These are phyloP conservation scores for Juncus effusus DNA, from an alignment of 176 grass and related monocot species.

Conservation along the genomic window DNA sequence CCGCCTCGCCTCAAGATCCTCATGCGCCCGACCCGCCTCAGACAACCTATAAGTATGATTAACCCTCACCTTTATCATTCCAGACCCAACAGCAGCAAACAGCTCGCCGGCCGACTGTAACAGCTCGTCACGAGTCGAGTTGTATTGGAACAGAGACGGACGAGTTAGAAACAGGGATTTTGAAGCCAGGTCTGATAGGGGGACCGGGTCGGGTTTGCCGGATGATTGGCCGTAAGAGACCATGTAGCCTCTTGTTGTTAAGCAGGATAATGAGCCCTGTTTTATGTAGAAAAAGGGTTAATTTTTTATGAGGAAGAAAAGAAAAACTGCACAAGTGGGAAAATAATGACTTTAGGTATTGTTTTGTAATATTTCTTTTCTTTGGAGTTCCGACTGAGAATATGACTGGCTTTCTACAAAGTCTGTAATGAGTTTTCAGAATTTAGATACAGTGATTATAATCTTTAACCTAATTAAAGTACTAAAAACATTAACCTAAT, in stretches of 20 bases:
- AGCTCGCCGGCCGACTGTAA: slow-evolving; percentile 42
- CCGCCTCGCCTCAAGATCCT: slow-evolving; percentile 47
- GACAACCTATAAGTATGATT: slow-evolving; percentile 51
- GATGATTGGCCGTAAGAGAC: slow-evolving; percentile 60
- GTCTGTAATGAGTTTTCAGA: too few relatives aligned
- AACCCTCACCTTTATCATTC: slow-evolving; percentile 26
- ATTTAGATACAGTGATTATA: too few relatives aligned
- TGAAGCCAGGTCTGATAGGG: slow-evolving; percentile 35
- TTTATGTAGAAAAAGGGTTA: neutral
- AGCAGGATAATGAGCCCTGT: slow-evolving; percentile 45
- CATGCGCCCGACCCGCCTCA: slow-evolving; percentile 43
- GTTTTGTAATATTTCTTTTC: neutral
- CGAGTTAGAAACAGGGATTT: slow-evolving; percentile 55
- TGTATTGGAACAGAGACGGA: slow-evolving; percentile 54
- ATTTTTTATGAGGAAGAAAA: neutral
- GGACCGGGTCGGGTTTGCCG: slow-evolving; percentile 42
- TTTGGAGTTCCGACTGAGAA: neutral
- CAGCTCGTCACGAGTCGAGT: slow-evolving; percentile 38
- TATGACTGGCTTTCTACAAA: neutral
- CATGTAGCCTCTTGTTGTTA: slow-evolving; percentile 42
- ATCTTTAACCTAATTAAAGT: too few relatives aligned
- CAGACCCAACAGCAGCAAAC: slow-evolving; percentile 24
- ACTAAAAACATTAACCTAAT: too few relatives aligned
- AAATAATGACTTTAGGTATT: neutral
- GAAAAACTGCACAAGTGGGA: neutral